Percentiles rank a stretch among this genome's conserved stretches.
These are phyloP conservation scores for Cercospora sesami DNA, from an alignment of 2,329 filamentous ascomycete genomes.

Conservation along the genomic window DNA sequence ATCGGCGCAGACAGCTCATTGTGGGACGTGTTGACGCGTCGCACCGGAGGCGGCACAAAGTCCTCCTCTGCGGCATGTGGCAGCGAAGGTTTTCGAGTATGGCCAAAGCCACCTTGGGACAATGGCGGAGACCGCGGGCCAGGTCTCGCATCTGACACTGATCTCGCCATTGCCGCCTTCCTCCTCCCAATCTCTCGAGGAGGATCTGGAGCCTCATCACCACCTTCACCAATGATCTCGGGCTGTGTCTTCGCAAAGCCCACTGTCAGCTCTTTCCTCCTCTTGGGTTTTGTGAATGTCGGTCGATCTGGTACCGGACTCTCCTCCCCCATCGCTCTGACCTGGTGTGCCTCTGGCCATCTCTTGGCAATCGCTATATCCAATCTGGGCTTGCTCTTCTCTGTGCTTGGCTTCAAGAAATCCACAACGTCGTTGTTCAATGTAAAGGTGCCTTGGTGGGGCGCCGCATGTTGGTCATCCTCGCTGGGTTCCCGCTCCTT, in stretches of 20 bases:
- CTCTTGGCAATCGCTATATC: constrained; percentile 53
- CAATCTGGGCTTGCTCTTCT: constrained; percentile 47
- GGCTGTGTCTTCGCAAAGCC: constrained; percentile 71
- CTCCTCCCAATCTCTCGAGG: constrained; percentile 68
- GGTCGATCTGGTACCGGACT: constrained; percentile 17
- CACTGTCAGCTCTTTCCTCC: constrained; percentile 69
- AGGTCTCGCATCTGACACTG: constrained; percentile 32
- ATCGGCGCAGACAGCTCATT: constrained; percentile 32
- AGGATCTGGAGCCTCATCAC: constrained; percentile 77
- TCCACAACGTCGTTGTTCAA: constrained; percentile 55
- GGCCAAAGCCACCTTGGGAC: background rate
- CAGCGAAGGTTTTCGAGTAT: constrained; percentile 3
- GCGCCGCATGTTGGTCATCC: constrained; percentile 16
- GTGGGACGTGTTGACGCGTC: constrained; percentile 31
- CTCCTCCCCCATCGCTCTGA: constrained; percentile 33
- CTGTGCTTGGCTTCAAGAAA: constrained; percentile 58
- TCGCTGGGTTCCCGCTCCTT: constrained; percentile 28
- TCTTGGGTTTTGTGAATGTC: constrained; percentile 42
- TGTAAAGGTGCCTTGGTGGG: constrained; percentile 28
- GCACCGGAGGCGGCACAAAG: constrained; percentile 24
- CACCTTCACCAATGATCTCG: constrained; percentile 85
- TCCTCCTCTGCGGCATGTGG: constrained; percentile 14
- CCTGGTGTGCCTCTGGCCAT: constrained; percentile 53
- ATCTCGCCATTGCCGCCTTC: constrained; percentile 43
- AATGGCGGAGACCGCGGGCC: constrained; percentile 21